These are phyloP conservation scores for Cutaneotrichosporon sp. DNA, from an alignment of 1,284 basidiomycete species.

Conservation along the genomic window DNA sequence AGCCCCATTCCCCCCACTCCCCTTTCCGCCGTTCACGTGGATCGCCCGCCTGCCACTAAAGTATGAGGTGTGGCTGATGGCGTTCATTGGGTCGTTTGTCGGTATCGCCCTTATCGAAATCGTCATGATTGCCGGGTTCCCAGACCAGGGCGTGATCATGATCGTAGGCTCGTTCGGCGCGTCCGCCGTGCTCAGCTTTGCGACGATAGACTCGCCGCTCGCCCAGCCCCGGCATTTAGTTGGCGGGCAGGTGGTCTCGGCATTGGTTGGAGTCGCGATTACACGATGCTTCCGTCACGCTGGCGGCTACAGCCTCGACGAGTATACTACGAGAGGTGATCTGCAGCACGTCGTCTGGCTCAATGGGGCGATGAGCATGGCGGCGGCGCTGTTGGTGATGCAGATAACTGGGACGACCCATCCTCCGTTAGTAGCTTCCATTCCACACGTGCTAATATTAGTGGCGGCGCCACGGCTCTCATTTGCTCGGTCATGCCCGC, in stretches of 20 bases:
- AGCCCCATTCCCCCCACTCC: conserved; percentile 28
- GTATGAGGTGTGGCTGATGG: conserved; percentile 53
- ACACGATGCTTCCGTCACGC: conserved; percentile 57
- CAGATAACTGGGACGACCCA: conserved; percentile 59
- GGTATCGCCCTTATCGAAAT: conserved; percentile 58
- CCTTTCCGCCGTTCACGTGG: conserved; percentile 33
- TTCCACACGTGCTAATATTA: conserved; percentile 14
- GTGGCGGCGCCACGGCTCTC: conserved; percentile 54
- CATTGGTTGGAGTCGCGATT: conserved; percentile 55
- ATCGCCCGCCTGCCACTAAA: conserved; percentile 45
- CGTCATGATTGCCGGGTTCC: conserved; percentile 49
- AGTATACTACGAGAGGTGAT: conserved; percentile 14
- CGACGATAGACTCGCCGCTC: conserved; percentile 58
- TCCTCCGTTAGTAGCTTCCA: conserved; percentile 54
- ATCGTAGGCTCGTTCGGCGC: conserved; percentile 58
- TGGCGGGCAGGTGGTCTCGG: conserved; percentile 58
- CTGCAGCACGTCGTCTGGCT: conserved; percentile 53
- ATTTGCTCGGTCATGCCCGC: conserved; percentile 54
- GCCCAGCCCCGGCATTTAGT: conserved; percentile 60
- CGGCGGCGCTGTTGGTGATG: conserved; percentile 55
- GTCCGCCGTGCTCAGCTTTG: conserved; percentile 59
- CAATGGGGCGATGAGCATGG: conserved; percentile 56
- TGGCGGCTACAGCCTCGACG: conserved; percentile 47
- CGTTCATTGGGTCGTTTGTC: conserved; percentile 56
- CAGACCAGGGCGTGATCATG: conserved; percentile 19